A percentile compares a stretch with the other conserved stretches of the same genome.
phyloP scores from a whole-genome alignment of 306 rosid genomes.

The Sesbania bispinosa region DNA sequence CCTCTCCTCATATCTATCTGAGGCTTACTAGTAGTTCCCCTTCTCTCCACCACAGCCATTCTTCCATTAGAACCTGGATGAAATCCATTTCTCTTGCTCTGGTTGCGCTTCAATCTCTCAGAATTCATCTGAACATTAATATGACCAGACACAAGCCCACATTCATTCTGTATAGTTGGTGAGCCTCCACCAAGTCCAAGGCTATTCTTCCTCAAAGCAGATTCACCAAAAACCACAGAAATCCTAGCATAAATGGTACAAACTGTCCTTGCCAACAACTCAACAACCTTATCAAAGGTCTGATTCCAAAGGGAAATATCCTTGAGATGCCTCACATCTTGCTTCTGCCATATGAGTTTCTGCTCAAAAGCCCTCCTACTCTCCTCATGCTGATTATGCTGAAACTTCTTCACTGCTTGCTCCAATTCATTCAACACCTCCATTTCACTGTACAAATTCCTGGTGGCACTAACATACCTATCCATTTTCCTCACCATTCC shows the following conservation, averaged over 20 bases:
- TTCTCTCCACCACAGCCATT: slow-evolving; percentile 31
- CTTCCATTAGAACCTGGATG: slow-evolving; percentile 32
- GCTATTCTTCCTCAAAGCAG: slow-evolving; percentile 34
- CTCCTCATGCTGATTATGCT: slow-evolving; percentile 84
- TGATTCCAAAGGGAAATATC: slow-evolving; percentile 82
- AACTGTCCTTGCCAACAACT: slow-evolving; percentile 73
- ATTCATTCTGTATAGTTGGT: slow-evolving; percentile 24
- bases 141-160: slow-evolving; percentile 30
- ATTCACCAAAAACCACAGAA: slow-evolving; percentile 51
- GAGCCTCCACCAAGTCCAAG: slow-evolving; percentile 37
- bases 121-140: slow-evolving; percentile 29
- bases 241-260: slow-evolving; percentile 79
- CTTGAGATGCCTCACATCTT: slow-evolving; percentile 79
- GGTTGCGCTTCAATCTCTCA: slow-evolving; percentile 45
- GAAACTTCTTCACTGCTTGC: slow-evolving; percentile 81
- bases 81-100: slow-evolving; percentile 34
- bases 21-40: slow-evolving; percentile 38
- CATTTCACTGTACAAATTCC: slow-evolving; percentile 73
- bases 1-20: slow-evolving; percentile 43
- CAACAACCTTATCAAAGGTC: slow-evolving; percentile 78
- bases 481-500: slow-evolving; percentile 90
- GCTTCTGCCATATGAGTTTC: slow-evolving; percentile 77
- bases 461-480: slow-evolving; percentile 71
- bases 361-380: slow-evolving; percentile 74
- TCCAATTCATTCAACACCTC: slow-evolving; percentile 83